Conservation (phyloP, 1,139 yeast species). For the Sugiyamaella grinbergsii region DNA sequence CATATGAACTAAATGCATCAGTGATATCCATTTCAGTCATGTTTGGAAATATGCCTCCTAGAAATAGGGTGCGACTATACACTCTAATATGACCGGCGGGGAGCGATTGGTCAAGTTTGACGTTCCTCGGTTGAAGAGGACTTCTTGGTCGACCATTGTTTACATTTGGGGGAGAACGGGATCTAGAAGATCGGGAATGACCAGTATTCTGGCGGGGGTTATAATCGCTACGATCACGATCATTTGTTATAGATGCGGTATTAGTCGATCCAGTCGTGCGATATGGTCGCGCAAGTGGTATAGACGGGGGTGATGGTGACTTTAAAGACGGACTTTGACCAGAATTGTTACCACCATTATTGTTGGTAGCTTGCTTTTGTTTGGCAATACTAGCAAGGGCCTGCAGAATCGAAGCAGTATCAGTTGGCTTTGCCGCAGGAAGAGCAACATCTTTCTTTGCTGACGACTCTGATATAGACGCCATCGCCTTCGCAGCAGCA, state of each 20-base stretch:
- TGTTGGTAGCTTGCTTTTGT: conserved; percentile 35
- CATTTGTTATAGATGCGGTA: conserved; percentile 20
- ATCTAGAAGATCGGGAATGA: conserved; percentile 38
- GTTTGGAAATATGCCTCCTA: conserved; percentile 87
- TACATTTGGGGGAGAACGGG: conserved; percentile 51
- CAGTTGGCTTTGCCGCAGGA: conserved; percentile 31
- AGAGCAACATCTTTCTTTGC: conserved; percentile 8
- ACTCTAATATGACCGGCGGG: conserved; percentile 86
- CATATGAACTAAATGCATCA: conserved; percentile 68
- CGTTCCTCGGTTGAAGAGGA: conserved; percentile 20
- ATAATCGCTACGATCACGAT: not conserved
- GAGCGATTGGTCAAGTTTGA: conserved; percentile 58
- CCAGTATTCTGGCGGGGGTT: not conserved
- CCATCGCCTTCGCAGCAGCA: no score
- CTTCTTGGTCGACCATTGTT: conserved; percentile 37
- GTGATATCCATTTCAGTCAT: conserved; percentile 78
- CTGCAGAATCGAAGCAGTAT: conserved; percentile 45
- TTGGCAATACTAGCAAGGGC: conserved; percentile 45
- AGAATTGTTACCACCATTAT: not conserved
- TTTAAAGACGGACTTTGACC: conserved; percentile 15
- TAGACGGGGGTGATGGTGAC: conserved; percentile 16
- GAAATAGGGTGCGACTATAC: conserved; percentile 82
- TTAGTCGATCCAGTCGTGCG: not conserved
- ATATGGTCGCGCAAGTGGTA: conserved; percentile 20
- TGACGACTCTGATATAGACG: no score